A percentile compares a stretch with the other conserved stretches of the same genome.
Conservation (phyloP, 495 filamentous ascomycete species). For the Daldinia decipiens region DNA sequence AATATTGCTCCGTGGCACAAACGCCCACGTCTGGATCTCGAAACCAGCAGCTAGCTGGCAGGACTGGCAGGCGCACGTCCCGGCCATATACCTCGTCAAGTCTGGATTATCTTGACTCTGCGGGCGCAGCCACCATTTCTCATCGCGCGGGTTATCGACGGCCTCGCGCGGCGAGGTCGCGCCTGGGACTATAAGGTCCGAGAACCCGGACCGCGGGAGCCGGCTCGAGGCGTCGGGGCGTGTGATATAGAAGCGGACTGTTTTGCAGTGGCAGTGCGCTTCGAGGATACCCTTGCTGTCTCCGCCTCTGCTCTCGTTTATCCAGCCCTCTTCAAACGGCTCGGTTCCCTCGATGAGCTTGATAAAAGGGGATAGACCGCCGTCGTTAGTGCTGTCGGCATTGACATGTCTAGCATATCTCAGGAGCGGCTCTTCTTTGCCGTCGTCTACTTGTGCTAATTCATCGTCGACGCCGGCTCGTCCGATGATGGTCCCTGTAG, state of each 20-base stretch:
- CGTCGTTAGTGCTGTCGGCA: constrained; percentile 63
- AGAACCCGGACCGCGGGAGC: constrained; percentile 43
- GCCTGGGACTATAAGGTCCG: constrained; percentile 51
- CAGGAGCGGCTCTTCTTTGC: constrained; percentile 22
- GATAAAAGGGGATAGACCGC: constrained; percentile 67
- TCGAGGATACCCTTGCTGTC: constrained; percentile 38
- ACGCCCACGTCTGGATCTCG: constrained; percentile 75
- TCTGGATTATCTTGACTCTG: constrained; percentile 41
- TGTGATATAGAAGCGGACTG: constrained; percentile 54
- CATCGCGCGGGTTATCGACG: constrained; percentile 53
- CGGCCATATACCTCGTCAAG: constrained; percentile 68
- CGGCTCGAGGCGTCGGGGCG: constrained; percentile 48
- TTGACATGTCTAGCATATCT: constrained; percentile 59
- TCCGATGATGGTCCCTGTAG: constrained; percentile 47
- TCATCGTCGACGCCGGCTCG: background rate
- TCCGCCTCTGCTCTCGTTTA: background rate
- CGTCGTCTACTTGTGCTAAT: background rate
- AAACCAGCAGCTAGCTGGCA: constrained; percentile 72
- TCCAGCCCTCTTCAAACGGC: background rate
- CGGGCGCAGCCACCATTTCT: constrained; percentile 52
- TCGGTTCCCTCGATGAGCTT: constrained; percentile 11
- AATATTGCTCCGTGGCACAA: constrained; percentile 71
- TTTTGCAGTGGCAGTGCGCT: constrained; percentile 56
- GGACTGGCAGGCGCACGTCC: constrained; percentile 70
- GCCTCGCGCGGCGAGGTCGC: constrained; percentile 51